Base-by-base conservation (phyloP, 2,329 filamentous ascomycete genomes). In the Alternaria ethzedia region DNA sequence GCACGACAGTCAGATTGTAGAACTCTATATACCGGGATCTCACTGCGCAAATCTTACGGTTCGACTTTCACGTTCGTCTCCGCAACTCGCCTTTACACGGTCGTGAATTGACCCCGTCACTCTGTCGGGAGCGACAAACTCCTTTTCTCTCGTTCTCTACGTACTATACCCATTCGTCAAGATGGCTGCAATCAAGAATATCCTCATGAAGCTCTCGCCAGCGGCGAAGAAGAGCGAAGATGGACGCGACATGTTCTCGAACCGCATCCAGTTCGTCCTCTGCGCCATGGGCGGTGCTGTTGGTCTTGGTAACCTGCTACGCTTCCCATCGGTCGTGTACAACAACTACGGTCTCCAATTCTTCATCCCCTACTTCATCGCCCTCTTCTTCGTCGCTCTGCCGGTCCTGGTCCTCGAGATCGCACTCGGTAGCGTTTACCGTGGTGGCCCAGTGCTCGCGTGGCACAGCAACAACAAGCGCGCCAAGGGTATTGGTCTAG, bases 311-410 rank as follows among this genome's bases (percentile, higher is more conserved):
- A 69, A 70, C 51, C 49, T 70, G 13, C 46, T 70, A 8, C 65
- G 68, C 20, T 71, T 65, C 36, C 70, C 68, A 15, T 65, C 63
- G 1, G 59, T 65, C 1, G 65, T 67, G 7, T 70, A 68, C 55
- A 70, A 72, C 55, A 70, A 70, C 43, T 61, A 70, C 32, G 64
- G 67, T 5, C 52, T 70, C 2, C 65, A 70, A 44, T 70, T 59
- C 58, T 70, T 67, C 51, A 61, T 67, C 3, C 67, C 66, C 1
- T 66, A 69, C 25, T 13, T 69, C 1, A 49, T 67, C 12, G 70
- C 70, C 2, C 52, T 72, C 1, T 59, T 68, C 23, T 21, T 72
- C 9, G 62, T 72, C 12, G 70, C 67, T 2, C 54, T 72, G 36
- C 66, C 66, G 0, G 57, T 58, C 11, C 25, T 72, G 13, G 63